These are phyloP conservation scores for Diversispora eburnea DNA, from an alignment of 192 early-diverging fungal species.

Conservation along the genomic window DNA sequence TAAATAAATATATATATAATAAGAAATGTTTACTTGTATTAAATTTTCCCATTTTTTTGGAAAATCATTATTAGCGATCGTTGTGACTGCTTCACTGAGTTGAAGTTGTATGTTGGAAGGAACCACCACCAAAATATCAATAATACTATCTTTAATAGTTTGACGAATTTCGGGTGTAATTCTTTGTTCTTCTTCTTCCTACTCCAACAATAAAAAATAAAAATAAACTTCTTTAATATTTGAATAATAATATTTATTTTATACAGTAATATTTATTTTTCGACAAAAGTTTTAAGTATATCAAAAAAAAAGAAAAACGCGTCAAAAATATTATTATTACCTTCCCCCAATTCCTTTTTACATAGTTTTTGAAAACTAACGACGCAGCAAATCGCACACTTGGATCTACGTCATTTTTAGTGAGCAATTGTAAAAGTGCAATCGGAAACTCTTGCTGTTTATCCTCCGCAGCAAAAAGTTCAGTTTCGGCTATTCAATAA, in stretches of 20 bases:
- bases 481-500: conserved; percentile 52
- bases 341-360: conserved; percentile 79
- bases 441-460: conserved; percentile 62
- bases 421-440: conserved; percentile 73
- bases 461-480: conserved; percentile 50
- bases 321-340: background rate
- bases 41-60: conserved; percentile 85
- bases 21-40: conserved; percentile 51
- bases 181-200: conserved; percentile 51
- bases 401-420: conserved; percentile 51
- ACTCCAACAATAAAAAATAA: conserved; percentile 37
- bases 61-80: conserved; percentile 92
- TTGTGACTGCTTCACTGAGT: conserved; percentile 87
- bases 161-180: conserved; percentile 62
- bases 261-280: background rate
- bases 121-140: conserved; percentile 80
- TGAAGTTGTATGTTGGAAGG: conserved; percentile 80
- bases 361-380: conserved; percentile 95
- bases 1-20: conserved; percentile 6
- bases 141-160: conserved; percentile 80
- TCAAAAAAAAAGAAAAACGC: too few species aligned
- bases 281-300: background rate
- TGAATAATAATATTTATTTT: background rate
- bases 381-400: conserved; percentile 75
- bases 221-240: too few species aligned